A percentile compares a stretch with the other conserved stretches of the same genome.
These are phyloP conservation scores for Pistacia integerrima DNA, from an alignment of 345 rosid genomes.

Conservation along the genomic window DNA sequence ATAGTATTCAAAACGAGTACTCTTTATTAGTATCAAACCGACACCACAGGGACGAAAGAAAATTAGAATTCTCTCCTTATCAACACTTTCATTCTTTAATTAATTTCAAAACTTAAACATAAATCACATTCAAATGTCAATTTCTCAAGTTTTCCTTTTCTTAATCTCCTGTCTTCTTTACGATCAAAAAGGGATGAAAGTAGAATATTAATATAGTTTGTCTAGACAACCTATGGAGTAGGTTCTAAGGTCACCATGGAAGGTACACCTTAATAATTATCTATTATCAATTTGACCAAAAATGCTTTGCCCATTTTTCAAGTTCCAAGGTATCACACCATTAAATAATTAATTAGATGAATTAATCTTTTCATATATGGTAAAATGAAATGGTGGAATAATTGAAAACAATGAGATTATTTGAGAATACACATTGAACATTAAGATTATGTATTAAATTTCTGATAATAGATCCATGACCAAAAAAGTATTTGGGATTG, in stretches of 20 bases:
- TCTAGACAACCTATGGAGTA: neutral
- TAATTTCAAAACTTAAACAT: no score
- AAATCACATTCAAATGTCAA: neutral
- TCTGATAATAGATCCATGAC: no score
- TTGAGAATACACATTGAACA: no score
- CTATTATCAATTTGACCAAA: neutral
- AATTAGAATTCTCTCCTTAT: no score
- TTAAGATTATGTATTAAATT: no score
- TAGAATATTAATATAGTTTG: no score
- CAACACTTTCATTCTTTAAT: neutral
- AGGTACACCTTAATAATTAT: neutral
- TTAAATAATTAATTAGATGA: neutral
- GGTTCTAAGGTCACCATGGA: conserved; percentile 3
- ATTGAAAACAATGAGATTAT: no score
- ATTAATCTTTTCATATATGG: neutral
- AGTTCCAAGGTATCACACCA: neutral
- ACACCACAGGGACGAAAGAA: no score
- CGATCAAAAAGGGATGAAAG: neutral
- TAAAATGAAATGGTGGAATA: no score
- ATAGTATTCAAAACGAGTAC: no score
- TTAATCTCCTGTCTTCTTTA: neutral
- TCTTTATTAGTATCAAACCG: no score
- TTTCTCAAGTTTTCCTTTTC: neutral
- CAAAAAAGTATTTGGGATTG: no score
- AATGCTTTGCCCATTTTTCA: neutral